Conservation (phyloP, 495 filamentous ascomycete species). For the Podospora didyma region DNA sequence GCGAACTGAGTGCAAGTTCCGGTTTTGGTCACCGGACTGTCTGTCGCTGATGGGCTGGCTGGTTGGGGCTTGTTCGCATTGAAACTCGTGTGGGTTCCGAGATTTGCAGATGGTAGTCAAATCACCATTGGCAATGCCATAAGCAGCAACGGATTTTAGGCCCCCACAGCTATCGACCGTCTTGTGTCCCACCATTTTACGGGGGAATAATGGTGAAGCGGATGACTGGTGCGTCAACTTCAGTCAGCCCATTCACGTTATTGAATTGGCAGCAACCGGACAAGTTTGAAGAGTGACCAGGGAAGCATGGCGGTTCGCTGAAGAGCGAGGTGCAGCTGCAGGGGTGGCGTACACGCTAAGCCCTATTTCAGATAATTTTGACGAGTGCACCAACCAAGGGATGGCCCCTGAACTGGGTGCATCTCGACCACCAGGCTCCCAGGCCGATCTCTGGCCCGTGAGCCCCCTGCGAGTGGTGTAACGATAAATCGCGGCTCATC, state of each 20-base stretch:
- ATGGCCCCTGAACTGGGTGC: neutral
- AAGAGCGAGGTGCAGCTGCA: conserved; percentile 19
- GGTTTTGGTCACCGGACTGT: neutral
- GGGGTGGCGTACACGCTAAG: conserved; percentile 35
- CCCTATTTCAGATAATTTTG: conserved; percentile 42
- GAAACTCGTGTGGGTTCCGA: neutral
- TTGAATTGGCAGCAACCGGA: neutral
- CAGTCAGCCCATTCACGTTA: neutral
- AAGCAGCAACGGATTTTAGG: too few relatives aligned
- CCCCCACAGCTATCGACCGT: too few relatives aligned
- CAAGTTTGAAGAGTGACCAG: neutral
- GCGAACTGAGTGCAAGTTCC: too few relatives aligned
- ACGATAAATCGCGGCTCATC: too few relatives aligned
- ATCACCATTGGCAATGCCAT: too few relatives aligned
- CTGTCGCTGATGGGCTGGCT: neutral
- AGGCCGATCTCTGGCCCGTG: conserved; percentile 4
- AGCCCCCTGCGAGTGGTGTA: too few relatives aligned
- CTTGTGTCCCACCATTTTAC: too few relatives aligned
- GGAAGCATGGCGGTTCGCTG: conserved; percentile 10
- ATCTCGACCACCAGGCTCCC: too few relatives aligned
- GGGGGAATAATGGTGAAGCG: too few relatives aligned
- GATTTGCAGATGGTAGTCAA: too few relatives aligned
- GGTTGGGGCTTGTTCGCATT: too few relatives aligned
- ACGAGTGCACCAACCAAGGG: conserved; percentile 27
- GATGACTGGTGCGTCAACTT: too few relatives aligned